Base-by-base conservation (phyloP, 768 basidiomycete species). In the Mycena pura region DNA sequence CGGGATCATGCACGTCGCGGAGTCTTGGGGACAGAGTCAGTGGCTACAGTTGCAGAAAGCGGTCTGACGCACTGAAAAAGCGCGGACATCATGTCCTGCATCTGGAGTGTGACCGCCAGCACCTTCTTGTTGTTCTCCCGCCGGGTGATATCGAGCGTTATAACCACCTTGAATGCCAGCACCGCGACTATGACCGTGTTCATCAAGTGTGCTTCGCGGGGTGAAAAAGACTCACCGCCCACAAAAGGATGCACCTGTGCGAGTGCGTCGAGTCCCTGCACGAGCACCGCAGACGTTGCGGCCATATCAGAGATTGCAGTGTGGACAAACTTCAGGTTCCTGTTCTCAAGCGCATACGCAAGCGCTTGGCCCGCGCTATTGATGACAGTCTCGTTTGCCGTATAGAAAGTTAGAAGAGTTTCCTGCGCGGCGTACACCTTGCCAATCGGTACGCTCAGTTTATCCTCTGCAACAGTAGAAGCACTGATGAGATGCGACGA, bases 51-150 rank as follows among this genome's bases (percentile, higher is more conserved):
- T 11, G 15, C 1, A 6, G 19, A 3, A 48, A 39, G 7, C 15
- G 13, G 39, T 7, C 17, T 10, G 27, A 67, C 79, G 7, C 56
- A 82, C 81, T 79, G 76, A 21, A 82, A 70, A n/a, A 83, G 72
- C 3, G 72, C 69, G 8, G 66, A 63, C 78, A 84, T 79, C 78
- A 78, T 80, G 32, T 80, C 74, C 39, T 72, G 74, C 79, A 83
- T 83, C 63, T 78, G 73, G 6, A 77, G 44, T 49, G 76, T 75
- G 13, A 84, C 68, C 1, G 71, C 66, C 14, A 77, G 49, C 15
- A 83, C 74, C 57, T 78, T 81, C 60, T 73, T 76, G 57, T 82
- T 77, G 45, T 81, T 83, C 19, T 81, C 78, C 15, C 77, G 69
- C 28, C 80, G 72, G 9, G 76, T 79, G 34, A 76, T 55, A 44